Percentiles rank a stretch among this genome's conserved stretches.
Evolutionary conservation across 495 filamentous ascomycete species (phyloP).

Genomic region (Xylaria intraflava): DNA sequence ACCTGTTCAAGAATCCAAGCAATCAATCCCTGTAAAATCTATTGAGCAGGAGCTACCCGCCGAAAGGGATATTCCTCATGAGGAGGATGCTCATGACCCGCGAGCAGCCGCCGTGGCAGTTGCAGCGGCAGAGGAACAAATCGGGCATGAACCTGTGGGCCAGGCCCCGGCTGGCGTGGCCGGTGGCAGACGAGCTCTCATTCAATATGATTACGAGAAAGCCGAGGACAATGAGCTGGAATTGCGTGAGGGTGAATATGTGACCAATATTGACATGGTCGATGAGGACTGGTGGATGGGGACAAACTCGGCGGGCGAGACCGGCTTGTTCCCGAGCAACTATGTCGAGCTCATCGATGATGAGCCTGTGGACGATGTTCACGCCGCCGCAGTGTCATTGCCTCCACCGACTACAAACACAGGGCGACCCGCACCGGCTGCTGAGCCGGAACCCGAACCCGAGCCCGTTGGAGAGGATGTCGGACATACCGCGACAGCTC

Average conservation of each 20-base stretch:
- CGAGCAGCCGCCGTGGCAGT: conserved; percentile 56
- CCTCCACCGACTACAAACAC: conserved; percentile 18
- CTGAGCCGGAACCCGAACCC: conserved; percentile 29
- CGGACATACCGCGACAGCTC: conserved; percentile 66
- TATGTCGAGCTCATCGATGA: conserved; percentile 83
- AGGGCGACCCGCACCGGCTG: conserved; percentile 25
- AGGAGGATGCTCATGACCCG: conserved; percentile 54
- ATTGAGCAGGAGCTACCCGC: conserved; percentile 53
- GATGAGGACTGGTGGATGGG: conserved; percentile 98
- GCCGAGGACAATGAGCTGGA: conserved; percentile 95
- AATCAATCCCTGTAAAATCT: conserved; percentile 40
- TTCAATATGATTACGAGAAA: conserved; percentile 95
- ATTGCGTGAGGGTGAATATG: conserved; percentile 79
- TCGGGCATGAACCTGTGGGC: conserved; percentile 25
- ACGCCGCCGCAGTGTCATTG: conserved; percentile 19
- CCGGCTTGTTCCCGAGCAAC: conserved; percentile 89
- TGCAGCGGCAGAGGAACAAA: conserved; percentile 27
- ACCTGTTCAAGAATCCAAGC: conserved; percentile 40
- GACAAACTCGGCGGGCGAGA: conserved; percentile 70
- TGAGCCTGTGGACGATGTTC: conserved; percentile 18
- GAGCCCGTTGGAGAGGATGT: conserved; percentile 25
- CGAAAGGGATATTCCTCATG: conserved; percentile 58
- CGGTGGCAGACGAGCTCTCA: conserved; percentile 61
- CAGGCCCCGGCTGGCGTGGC: conserved; percentile 21
- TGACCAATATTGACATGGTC: conserved; percentile 97